A percentile compares a stretch with the other conserved stretches of the same genome.
phyloP scores from a whole-genome alignment of 2,329 filamentous ascomycete species.

The Lachnellula willkommii region DNA sequence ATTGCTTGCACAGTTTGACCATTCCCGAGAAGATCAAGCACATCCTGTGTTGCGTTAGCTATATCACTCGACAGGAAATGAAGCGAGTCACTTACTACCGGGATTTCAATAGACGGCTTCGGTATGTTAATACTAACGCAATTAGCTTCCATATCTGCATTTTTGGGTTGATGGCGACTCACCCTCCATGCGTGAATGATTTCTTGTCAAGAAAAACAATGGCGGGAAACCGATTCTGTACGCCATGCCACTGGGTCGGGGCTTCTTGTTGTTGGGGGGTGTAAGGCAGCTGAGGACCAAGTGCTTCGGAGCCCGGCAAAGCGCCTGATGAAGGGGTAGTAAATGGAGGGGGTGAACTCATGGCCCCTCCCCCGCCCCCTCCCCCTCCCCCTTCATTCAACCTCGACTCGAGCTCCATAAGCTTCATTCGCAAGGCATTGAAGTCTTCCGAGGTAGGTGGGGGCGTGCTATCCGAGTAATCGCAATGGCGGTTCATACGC shows the following conservation, averaged over 20 bases:
- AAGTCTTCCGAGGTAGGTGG: conserved; percentile 38
- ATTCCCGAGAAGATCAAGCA: conserved; percentile 37
- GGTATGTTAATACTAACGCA: conserved; percentile 34
- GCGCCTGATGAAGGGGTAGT: conserved; percentile 20
- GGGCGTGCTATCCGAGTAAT: conserved; percentile 36
- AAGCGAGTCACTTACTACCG: conserved; percentile 30
- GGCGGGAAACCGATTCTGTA: conserved; percentile 36
- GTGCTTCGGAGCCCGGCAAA: conserved; percentile 11
- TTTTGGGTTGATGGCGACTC: neutral
- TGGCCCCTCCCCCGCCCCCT: neutral
- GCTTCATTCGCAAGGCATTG: conserved; percentile 33
- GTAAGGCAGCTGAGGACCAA: conserved; percentile 20
- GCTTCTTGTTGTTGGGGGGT: conserved; percentile 17
- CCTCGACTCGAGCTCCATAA: conserved; percentile 36
- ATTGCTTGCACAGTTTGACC: conserved; percentile 34
- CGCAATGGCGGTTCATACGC: conserved; percentile 38
- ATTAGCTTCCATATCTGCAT: conserved; percentile 3
- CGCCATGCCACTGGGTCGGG: conserved; percentile 20
- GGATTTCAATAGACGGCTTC: conserved; percentile 35
- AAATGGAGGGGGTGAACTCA: conserved; percentile 22
- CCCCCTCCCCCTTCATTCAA: conserved; percentile 25
- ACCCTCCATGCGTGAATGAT: conserved; percentile 35
- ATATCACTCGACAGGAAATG: neutral
- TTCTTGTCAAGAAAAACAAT: conserved; percentile 41
- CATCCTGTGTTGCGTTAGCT: conserved; percentile 28